Evolutionary conservation across 2,329 filamentous ascomycete species (phyloP).

Genomic region (Pseudogymnoascus sp.): DNA sequence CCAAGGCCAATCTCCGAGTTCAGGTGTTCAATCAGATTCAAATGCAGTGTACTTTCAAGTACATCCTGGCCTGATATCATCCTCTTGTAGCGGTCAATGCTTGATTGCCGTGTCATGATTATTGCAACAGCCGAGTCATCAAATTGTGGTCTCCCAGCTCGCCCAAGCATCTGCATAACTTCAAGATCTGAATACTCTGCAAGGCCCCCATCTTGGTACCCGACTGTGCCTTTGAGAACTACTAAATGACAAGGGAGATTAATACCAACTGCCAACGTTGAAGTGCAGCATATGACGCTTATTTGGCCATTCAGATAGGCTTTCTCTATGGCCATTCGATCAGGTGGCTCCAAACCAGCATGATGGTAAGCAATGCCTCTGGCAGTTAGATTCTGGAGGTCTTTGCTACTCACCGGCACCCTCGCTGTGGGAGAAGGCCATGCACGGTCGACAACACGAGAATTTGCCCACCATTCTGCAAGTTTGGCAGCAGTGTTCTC

Average conservation of each 20-base stretch:
- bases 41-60: conserved; percentile 71
- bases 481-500: conserved; percentile 60
- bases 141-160: conserved; percentile 77
- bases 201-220: conserved; percentile 51
- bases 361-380: conserved; percentile 75
- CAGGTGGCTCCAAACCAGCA: conserved; percentile 59
- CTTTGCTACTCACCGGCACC: conserved; percentile 48
- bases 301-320: conserved; percentile 65
- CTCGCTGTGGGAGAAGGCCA: conserved; percentile 54
- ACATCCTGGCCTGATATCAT: conserved; percentile 66
- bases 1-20: conserved; percentile 77
- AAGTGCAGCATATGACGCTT: conserved; percentile 77
- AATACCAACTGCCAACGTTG: conserved; percentile 74
- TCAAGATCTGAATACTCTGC: conserved; percentile 76
- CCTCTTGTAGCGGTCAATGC: conserved; percentile 58
- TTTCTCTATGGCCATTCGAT: conserved; percentile 59
- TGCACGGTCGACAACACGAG: conserved; percentile 42
- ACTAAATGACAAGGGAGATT: conserved; percentile 80
- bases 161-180: conserved; percentile 84
- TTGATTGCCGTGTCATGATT: conserved; percentile 66
- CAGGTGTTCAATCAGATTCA: conserved; percentile 73
- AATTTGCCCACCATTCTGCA: conserved; percentile 55
- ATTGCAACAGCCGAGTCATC: conserved; percentile 68
- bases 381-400: conserved; percentile 45
- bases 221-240: conserved; percentile 71